Percentiles rank a stretch among this genome's conserved stretches.
Conservation (phyloP, 495 filamentous ascomycete genomes). For the Penicillium pulvis region DNA sequence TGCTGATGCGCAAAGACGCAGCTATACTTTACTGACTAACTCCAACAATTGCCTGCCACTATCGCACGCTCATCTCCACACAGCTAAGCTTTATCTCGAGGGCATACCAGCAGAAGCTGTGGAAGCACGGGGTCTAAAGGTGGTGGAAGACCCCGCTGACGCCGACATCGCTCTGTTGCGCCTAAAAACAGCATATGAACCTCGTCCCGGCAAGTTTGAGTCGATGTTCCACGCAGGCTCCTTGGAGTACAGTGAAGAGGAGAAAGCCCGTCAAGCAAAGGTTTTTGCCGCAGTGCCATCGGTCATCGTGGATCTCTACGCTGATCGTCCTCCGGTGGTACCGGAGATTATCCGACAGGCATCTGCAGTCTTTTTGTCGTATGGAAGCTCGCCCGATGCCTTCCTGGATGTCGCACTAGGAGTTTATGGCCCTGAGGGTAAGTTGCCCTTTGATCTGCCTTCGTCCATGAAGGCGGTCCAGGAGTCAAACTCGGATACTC, state of each 20-base stretch:
- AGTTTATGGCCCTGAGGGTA: not conserved
- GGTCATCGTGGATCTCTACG: not conserved
- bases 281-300: not conserved
- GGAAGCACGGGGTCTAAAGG: too few species aligned
- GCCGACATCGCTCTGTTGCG: conserved; percentile 39
- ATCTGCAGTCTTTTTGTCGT: not conserved
- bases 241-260: conserved; percentile 33
- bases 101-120: too few species aligned
- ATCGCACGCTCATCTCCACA: too few species aligned
- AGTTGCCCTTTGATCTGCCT: not conserved
- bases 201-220: conserved; percentile 34
- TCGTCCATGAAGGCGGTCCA: not conserved
- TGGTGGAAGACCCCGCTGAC: conserved; percentile 10
- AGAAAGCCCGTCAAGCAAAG: conserved; percentile 26
- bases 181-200: conserved; percentile 32
- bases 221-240: conserved; percentile 32
- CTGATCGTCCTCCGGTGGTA: not conserved
- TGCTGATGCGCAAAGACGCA: too few species aligned
- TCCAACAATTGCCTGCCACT: too few species aligned
- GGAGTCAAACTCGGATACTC: not conserved
- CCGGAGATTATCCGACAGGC: not conserved
- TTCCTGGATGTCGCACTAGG: not conserved
- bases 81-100: too few species aligned
- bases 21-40: too few species aligned
- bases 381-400: not conserved